Evolutionary conservation across 148 eudicot genomes (phyloP).

Genomic region (Fallopia convolvulus): DNA sequence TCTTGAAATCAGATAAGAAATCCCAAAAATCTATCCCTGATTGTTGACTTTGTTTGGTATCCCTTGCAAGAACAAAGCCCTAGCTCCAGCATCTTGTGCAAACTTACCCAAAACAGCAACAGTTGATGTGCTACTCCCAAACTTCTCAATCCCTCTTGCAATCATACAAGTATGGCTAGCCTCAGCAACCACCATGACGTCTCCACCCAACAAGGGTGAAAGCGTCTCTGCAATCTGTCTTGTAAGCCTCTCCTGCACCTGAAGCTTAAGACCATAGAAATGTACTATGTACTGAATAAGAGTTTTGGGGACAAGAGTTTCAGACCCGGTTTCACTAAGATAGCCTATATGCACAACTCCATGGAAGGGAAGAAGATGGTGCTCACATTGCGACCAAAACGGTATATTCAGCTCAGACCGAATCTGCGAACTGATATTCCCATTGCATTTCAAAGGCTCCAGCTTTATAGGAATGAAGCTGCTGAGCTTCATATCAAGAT

Average conservation of each 20-base stretch:
- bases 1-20: too few relatives aligned
- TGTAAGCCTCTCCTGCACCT: constrained; percentile 92
- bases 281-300: constrained; percentile 69
- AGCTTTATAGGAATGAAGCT: constrained; percentile 25
- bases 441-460: constrained; percentile 15
- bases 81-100: constrained; percentile 51
- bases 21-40: not conserved
- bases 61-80: constrained; percentile 60
- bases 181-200: constrained; percentile 82
- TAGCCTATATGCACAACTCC: constrained; percentile 92
- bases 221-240: constrained; percentile 81
- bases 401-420: constrained; percentile 53
- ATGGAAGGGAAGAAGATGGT: constrained; percentile 88
- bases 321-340: constrained; percentile 19
- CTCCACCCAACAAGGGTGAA: constrained; percentile 64
- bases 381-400: constrained; percentile 92
- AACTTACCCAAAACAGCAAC: constrained; percentile 84
- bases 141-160: constrained; percentile 83
- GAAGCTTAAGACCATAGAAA: constrained; percentile 85
- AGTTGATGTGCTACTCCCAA: constrained; percentile 83
- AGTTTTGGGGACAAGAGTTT: constrained; percentile 33
- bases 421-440: constrained; percentile 7
- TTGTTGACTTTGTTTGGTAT: constrained; percentile 26
- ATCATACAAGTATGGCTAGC: constrained; percentile 95
- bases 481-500: constrained; percentile 61